Evolutionary conservation across 129 eudicot species (phyloP).

Genomic region (Tagetes patula): DNA sequence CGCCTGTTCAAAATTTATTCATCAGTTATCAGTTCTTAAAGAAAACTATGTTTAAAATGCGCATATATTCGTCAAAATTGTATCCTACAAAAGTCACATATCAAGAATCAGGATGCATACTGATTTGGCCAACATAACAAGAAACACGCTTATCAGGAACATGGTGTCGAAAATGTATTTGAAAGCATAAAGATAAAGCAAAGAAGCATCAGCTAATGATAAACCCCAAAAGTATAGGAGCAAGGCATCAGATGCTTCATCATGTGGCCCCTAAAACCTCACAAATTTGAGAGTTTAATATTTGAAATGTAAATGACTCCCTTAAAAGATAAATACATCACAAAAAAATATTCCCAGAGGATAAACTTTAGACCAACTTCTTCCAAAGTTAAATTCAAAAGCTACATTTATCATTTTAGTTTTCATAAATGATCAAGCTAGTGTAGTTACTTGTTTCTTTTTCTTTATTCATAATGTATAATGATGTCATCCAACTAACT

Average conservation of each 20-base stretch:
- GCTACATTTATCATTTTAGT: conserved; percentile 7
- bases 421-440: neutral
- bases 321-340: conserved; percentile 25
- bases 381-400: conserved; percentile 23
- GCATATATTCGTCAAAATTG: neutral
- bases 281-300: conserved; percentile 23
- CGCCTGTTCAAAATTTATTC: conserved; percentile 49
- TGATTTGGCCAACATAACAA: conserved; percentile 1
- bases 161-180: conserved; percentile 1
- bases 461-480: neutral
- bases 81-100: neutral
- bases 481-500: neutral
- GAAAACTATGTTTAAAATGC: neutral
- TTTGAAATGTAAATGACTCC: conserved; percentile 35
- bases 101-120: neutral
- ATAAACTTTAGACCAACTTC: conserved; percentile 29
- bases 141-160: neutral
- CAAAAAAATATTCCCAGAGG: conserved; percentile 31
- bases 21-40: neutral
- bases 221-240: conserved; percentile 29
- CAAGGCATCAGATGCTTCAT: conserved; percentile 33
- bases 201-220: conserved; percentile 18
- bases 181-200: conserved; percentile 8
- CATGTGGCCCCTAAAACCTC: conserved; percentile 33
- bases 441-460: neutral